Base-by-base conservation (phyloP, 2,329 filamentous ascomycete genomes). In the Fusarium sp. region DNA sequence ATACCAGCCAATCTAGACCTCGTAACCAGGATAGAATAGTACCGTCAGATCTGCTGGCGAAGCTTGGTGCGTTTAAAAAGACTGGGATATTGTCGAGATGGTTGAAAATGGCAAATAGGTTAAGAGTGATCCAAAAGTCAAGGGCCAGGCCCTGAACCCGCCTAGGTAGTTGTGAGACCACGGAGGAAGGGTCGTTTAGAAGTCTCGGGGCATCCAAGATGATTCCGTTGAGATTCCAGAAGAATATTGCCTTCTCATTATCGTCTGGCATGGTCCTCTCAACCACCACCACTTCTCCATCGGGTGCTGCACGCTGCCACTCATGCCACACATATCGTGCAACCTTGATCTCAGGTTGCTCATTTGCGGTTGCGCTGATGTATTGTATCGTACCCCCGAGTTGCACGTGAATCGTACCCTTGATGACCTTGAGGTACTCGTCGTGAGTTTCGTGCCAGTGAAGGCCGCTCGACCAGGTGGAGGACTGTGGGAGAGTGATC, bases 361-460 rank as follows among this genome's bases (percentile, higher is more conserved):
- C 12, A 1, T 70, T 61, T 1, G 66, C 63, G 1, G 66, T 55
- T 0, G 80, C 80, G 0, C 65, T 67, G 2, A 81, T 42, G 3
- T 77, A 58, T 29, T 66, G 70, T 4, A 60, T 59, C 0, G 62
- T 57, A 8, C 68, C 44, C 7, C 76, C 74, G 0, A 82, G 33
- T 0, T 70, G 73, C 0, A 80, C 76, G 20, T 62, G 66, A 2
- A 85, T 81, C 8, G 77, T 77, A 14, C 85, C 85, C 42, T 77
- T 79, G 31, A 86, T 20, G 9, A 87, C 80, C 20, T 78, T 82
- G 10, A 88, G 78, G 71, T 84, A 85, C 71, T 88, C 86, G 4
- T 81, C 83, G 71, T 87, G 85, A 2, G 72, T 74, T 62, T 83
- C 82, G 70, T 88, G 87, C 83, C 85, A 88, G 73, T 88, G 87